These are phyloP conservation scores for Tubosaeta brunneosetosa DNA, from an alignment of 768 basidiomycete species.

Conservation along the genomic window DNA sequence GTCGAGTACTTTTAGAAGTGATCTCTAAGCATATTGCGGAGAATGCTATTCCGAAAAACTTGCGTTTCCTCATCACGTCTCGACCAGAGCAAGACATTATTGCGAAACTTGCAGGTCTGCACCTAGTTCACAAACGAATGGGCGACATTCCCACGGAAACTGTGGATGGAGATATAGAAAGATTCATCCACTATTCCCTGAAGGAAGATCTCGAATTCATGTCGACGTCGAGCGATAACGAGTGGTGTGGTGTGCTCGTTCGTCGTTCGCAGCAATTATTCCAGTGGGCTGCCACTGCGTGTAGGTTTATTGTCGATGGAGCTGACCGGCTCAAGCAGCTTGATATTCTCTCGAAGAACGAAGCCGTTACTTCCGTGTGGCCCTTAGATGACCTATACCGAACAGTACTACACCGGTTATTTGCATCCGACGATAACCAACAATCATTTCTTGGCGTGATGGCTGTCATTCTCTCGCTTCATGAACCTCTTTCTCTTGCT, in stretches of 20 bases:
- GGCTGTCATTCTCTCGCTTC: background rate
- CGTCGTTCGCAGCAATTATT: background rate
- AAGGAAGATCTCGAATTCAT: background rate
- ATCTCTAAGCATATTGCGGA: no score
- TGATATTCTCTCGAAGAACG: background rate
- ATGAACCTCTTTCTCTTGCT: background rate
- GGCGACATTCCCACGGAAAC: no score
- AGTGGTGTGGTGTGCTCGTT: background rate
- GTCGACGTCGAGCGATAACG: no score
- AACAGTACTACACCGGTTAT: background rate
- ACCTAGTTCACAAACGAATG: no score
- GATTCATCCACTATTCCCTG: background rate
- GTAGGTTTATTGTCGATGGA: background rate
- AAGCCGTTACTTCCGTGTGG: background rate
- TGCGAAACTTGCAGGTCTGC: no score
- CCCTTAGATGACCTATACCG: background rate
- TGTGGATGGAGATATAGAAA: background rate
- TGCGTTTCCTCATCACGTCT: conserved; percentile 19
- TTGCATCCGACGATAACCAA: background rate
- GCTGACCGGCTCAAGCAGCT: background rate
- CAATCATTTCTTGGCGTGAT: background rate
- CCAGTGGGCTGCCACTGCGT: background rate
- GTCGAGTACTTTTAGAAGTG: no score
- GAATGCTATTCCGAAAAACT: conserved; percentile 9
- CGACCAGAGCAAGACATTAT: no score